phyloP scores from a whole-genome alignment of 768 basidiomycete genomes.

The Trametes villosa region DNA sequence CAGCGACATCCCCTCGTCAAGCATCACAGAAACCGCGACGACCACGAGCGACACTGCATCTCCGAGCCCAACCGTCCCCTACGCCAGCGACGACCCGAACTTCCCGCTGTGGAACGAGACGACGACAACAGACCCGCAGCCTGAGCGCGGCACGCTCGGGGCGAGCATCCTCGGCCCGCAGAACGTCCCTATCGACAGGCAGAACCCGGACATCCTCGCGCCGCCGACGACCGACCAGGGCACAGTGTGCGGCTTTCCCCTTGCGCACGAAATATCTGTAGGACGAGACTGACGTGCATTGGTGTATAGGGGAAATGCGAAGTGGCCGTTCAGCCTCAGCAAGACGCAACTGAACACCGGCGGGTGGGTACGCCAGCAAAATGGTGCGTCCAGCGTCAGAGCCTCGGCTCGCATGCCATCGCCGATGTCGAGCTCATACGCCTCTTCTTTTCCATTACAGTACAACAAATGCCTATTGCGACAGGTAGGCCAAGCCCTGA shows the following conservation, averaged over 20 bases:
- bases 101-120: slow-evolving; percentile 25
- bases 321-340: slow-evolving; percentile 41
- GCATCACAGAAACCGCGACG: slow-evolving; percentile 5
- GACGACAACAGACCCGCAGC: slow-evolving; percentile 22
- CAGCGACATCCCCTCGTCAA: slow-evolving; percentile 1
- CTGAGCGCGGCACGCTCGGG: slow-evolving; percentile 30
- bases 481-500: slow-evolving; percentile 22
- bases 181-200: slow-evolving; percentile 35
- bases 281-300: not conserved
- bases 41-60: slow-evolving; percentile 2
- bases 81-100: slow-evolving; percentile 30
- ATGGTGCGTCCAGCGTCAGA: slow-evolving; percentile 25
- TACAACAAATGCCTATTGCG: slow-evolving; percentile 38
- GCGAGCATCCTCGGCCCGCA: slow-evolving; percentile 37
- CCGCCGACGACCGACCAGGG: slow-evolving; percentile 41
- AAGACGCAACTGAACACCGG: slow-evolving; percentile 41
- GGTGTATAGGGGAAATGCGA: slow-evolving; percentile 29
- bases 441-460: not conserved
- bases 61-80: slow-evolving; percentile 26
- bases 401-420: not conserved
- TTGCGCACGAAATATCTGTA: too few species aligned
- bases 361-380: slow-evolving; percentile 43
- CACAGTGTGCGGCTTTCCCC: slow-evolving; percentile 26
- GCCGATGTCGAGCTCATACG: not conserved
- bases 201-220: slow-evolving; percentile 38